These are phyloP conservation scores for Fulvia fulva DNA, from an alignment of 2,329 filamentous ascomycete genomes.

Conservation along the genomic window DNA sequence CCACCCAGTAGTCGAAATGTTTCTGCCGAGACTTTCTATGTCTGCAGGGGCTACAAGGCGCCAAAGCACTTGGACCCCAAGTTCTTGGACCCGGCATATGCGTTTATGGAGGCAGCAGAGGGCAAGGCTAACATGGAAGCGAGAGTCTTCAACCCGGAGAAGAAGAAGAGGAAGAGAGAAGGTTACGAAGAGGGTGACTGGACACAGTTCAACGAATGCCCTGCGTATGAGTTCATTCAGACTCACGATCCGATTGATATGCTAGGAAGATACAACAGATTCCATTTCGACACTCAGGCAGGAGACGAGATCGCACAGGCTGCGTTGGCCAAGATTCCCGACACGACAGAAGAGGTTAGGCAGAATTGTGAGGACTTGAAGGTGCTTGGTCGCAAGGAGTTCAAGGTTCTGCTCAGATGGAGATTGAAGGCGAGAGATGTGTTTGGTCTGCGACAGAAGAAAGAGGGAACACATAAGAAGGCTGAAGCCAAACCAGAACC, in stretches of 20 bases:
- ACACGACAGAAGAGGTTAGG: constrained; percentile 79
- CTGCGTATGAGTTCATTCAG: constrained; percentile 90
- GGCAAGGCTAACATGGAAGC: constrained; percentile 92
- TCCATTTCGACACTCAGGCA: constrained; percentile 79
- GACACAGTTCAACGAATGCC: constrained; percentile 82
- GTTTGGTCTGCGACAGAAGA: constrained; percentile 81
- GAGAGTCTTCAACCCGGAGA: constrained; percentile 94
- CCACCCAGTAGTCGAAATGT: constrained; percentile 94
- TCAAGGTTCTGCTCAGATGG: constrained; percentile 86
- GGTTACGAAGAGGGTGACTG: constrained; percentile 97
- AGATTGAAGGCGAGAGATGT: constrained; percentile 82
- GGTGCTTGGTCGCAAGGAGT: constrained; percentile 89
- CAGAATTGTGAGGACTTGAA: constrained; percentile 78
- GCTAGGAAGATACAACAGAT: constrained; percentile 76
- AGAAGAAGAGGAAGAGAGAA: constrained; percentile 95
- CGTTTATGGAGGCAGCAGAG: constrained; percentile 87
- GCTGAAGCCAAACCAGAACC: constrained; percentile 36
- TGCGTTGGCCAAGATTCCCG: constrained; percentile 77
- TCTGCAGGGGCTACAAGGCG: constrained; percentile 91
- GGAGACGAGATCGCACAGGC: constrained; percentile 73
- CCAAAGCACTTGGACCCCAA: constrained; percentile 90
- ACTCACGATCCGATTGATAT: constrained; percentile 90
- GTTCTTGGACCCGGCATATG: constrained; percentile 81
- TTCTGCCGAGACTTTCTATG: constrained; percentile 97
- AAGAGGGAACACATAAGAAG: constrained; percentile 39